Base-by-base conservation (phyloP, 495 filamentous ascomycete species). In the Sordaria brevicollis region DNA sequence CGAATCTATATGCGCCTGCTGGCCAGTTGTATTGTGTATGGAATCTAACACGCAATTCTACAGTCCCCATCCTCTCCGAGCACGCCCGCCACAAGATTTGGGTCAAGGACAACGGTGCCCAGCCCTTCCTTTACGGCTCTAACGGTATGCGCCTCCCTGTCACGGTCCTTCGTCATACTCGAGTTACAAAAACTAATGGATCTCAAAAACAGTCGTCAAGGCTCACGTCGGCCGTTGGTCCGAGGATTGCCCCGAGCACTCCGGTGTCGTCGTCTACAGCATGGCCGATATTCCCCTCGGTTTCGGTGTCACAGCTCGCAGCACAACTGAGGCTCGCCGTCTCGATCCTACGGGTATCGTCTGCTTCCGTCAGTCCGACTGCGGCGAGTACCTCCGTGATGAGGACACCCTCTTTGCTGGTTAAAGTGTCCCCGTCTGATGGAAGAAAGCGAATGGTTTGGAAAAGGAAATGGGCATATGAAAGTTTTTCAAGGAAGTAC, bases 81-180 rank as follows among this genome's bases (percentile, higher is more conserved):
- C 91, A 96, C 80, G 93, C 95, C 29, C 84, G 96, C 36, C 93
- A 95, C 79, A 97, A 97, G 86, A 86, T 97, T 68, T 97, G 92
- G 92, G 89, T 99, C 69, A 96, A 96, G 80, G 81, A 88, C 29
- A 99, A 99, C 81, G 95, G 96, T 65, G 93, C 93, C 79, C 95
- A 96, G 91, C 92, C 93, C 38, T 97, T 93, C 79, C 81, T 96
- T 15, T 99, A 99, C 80, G 95, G 77, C 36, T 75, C 73, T 6
- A 79, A 79, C 29, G 73, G 74, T 76, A 68, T 17, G 71, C 68
- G 6, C 29, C 31, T 66, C 31, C 21, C 19, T 41, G n/a, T 31
- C 29, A 21, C 17, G 29, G 8, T 19, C 13, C 4, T 19, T 9
- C 4, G 29, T 35, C 35, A 25, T 9, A 25, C 37, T 9, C 33